A percentile compares a stretch with the other conserved stretches of the same genome.
These are phyloP conservation scores for Conringia planisiliqua DNA, from an alignment of 345 rosid genomes.

Conservation along the genomic window DNA sequence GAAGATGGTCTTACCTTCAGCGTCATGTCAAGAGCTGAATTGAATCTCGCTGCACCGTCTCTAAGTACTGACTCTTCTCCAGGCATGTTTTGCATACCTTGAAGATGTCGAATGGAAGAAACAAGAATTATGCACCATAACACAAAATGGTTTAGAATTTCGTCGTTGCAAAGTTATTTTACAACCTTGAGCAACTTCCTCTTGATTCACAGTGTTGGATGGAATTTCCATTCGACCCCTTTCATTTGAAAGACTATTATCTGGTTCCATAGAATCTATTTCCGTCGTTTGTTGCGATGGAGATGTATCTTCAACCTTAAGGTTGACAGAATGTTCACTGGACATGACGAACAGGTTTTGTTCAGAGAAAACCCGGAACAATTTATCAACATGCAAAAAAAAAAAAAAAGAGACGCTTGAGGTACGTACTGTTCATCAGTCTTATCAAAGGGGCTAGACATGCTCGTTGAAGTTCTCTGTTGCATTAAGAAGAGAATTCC, in stretches of 20 bases:
- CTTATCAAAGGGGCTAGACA: background rate
- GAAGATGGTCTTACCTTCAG: conserved; percentile 12
- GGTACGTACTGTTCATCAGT: conserved; percentile 19
- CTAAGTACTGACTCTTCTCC: conserved; percentile 8
- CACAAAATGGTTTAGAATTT: background rate
- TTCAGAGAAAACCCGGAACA: background rate
- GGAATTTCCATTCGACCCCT: background rate
- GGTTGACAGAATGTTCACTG: conserved; percentile 6
- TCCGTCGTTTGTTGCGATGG: background rate
- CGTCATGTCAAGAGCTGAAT: conserved; percentile 5
- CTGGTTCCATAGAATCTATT: background rate
- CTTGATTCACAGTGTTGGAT: background rate
- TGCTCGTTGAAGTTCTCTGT: conserved; percentile 22
- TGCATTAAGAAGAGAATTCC: conserved; percentile 10
- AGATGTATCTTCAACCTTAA: background rate
- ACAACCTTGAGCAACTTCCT: background rate
- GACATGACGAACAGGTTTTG: background rate
- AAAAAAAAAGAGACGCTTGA: background rate
- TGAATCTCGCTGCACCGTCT: background rate
- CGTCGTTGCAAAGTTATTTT: too few species aligned
- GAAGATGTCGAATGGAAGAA: background rate
- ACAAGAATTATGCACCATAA: background rate
- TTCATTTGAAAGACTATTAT: background rate
- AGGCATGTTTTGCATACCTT: conserved; percentile 7
- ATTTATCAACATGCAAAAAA: background rate